Base-by-base conservation (phyloP, 1,284 basidiomycete genomes). In the Apiotrichum mycotoxinovorans region DNA sequence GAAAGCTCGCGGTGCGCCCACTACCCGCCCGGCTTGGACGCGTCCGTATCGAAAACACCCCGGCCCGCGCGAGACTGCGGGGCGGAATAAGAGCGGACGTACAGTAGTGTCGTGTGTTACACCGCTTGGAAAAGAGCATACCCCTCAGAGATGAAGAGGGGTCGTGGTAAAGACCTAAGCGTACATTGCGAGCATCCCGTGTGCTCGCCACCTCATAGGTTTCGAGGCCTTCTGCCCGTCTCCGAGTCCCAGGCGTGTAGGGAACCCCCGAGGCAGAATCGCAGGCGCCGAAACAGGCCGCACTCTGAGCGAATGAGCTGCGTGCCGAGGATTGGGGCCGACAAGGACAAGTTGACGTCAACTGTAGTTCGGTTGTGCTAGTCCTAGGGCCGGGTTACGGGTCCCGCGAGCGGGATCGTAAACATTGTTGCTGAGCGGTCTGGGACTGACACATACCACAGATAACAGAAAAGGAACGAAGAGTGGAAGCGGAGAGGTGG, bases 81-180 rank as follows among this genome's bases (percentile, higher is more conserved):
- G 22, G 23, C 44, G 37, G 61, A 23, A 57, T 62, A 58, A 57
- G 59, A 54, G 57, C 48, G 60, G 57, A 64, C 63, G 63, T 59
- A 64, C 57, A 64, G 11, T 15, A 27, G n/a, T n/a, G n/a, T n/a
- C n/a, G n/a, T n/a, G n/a, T 17, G 44, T 23, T 38, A 27, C 38
- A 7, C 25, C n/a, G 53, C 41, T 50, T 25, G 60, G 56, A 43
- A 56, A 56, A 56, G 51, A 58, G 43, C 56, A 51, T 20, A 48
- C 51, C 48, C 46, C 51, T 30, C 40, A 14, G 38, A 51, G 58
- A 53, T 18, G 11, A 38, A 41, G 40, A 30, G 25, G 54, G 30
- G 52, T 25, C 52, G 51, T 43, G 52, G 57, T 54, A 64, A 64
- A 64, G 62, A 55, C 57, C 54, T 52, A 45, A 45, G 60, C 57